Evolutionary conservation across 352 stramenopile species (phyloP).

Genomic region (Phytopythium delawarense): DNA sequence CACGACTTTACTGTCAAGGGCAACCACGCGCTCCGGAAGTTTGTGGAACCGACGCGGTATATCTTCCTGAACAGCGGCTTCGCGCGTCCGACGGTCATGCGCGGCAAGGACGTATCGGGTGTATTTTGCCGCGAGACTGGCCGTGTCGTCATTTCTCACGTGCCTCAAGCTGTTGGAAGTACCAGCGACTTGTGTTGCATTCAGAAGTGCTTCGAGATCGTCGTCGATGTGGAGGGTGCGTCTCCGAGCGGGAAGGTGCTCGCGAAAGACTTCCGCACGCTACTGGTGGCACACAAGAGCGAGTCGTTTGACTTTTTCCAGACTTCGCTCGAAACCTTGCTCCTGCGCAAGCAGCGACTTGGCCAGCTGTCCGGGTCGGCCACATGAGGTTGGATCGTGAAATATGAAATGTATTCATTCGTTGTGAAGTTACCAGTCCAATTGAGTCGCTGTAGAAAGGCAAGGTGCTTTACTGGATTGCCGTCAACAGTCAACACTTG

Average conservation of each 20-base stretch:
- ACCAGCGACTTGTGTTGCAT: neutral
- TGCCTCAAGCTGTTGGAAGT: neutral
- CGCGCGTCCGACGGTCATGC: neutral
- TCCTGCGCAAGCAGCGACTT: slow-evolving; percentile 2
- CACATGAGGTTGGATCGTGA: no score
- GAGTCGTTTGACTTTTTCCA: slow-evolving; percentile 1
- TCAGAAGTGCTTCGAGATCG: slow-evolving; percentile 3
- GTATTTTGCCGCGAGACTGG: slow-evolving; percentile 1
- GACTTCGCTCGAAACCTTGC: neutral
- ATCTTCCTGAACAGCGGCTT: neutral
- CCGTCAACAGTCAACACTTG: no score
- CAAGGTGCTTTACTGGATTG: no score
- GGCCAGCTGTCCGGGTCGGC: neutral
- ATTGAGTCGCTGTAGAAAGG: no score
- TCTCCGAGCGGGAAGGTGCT: neutral
- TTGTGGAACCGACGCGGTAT: neutral
- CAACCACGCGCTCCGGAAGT: slow-evolving; percentile 3
- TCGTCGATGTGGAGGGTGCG: neutral
- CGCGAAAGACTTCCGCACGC: neutral
- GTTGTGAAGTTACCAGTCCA: neutral
- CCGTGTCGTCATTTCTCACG: slow-evolving; percentile 1
- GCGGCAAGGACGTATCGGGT: neutral
- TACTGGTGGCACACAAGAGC: neutral
- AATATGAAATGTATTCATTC: neutral
- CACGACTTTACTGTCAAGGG: neutral